Percentiles rank a stretch among this genome's conserved stretches.
These are phyloP conservation scores for Sclerotinia minor DNA, from an alignment of 2,329 filamentous ascomycete species.

Conservation along the genomic window DNA sequence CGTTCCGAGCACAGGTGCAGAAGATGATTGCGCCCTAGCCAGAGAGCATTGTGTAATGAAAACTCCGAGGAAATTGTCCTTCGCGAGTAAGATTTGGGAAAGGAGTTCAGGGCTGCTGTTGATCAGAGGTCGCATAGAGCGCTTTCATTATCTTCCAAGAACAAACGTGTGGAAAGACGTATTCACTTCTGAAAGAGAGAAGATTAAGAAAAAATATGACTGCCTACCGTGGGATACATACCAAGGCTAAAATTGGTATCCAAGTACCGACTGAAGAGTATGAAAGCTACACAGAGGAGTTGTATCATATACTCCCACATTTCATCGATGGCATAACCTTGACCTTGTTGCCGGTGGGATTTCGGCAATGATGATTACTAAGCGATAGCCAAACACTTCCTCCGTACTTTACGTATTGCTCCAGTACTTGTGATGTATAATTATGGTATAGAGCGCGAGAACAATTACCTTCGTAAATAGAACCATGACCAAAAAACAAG, in stretches of 20 bases:
- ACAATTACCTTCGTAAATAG: neutral
- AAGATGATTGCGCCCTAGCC: too few species aligned
- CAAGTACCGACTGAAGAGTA: too few species aligned
- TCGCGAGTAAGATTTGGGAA: neutral
- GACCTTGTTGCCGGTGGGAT: neutral
- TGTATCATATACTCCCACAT: too few species aligned
- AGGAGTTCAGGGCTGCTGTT: neutral
- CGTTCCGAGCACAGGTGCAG: neutral
- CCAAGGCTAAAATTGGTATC: too few species aligned
- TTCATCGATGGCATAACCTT: too few species aligned
- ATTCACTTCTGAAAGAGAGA: neutral
- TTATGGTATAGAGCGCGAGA: neutral
- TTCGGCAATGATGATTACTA: constrained; percentile 3
- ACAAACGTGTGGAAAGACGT: too few species aligned
- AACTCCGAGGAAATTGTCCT: neutral
- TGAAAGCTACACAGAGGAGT: too few species aligned
- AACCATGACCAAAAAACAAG: neutral
- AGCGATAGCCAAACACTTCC: neutral
- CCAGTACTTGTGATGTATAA: too few species aligned
- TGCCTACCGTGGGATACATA: neutral
- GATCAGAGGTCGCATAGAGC: neutral
- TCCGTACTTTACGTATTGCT: too few species aligned
- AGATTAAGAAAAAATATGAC: neutral
- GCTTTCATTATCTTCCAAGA: neutral
- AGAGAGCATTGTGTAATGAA: too few species aligned